A percentile compares a stretch with the other conserved stretches of the same genome.
Conservation (phyloP, 1,284 basidiomycete species). For the Afroboletus lepidellus region DNA sequence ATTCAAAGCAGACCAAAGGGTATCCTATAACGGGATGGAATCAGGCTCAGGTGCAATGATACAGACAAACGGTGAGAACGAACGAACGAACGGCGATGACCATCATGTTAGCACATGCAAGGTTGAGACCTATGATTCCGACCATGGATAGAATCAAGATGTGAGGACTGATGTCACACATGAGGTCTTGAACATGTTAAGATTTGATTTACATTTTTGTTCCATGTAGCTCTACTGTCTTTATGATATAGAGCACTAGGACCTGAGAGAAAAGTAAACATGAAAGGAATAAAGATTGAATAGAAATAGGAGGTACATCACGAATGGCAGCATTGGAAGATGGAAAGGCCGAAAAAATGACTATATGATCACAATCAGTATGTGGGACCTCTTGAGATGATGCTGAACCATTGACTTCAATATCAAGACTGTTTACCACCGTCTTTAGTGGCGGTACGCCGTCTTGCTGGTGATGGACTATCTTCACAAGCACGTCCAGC, state of each 20-base stretch:
- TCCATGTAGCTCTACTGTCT: constrained; percentile 12
- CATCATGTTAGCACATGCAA: not conserved
- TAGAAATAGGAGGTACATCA: not conserved
- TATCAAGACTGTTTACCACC: too few species aligned
- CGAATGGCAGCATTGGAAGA: constrained; percentile 6
- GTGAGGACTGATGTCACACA: too few species aligned
- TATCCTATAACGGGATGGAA: constrained; percentile 6
- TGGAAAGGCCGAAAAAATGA: constrained; percentile 24
- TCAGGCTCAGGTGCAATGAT: too few species aligned
- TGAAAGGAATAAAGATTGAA: too few species aligned
- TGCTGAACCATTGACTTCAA: too few species aligned
- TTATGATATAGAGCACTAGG: constrained; percentile 4
- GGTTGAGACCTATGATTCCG: not conserved
- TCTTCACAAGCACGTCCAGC: not conserved
- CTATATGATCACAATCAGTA: constrained; percentile 4
- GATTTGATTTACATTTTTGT: too few species aligned
- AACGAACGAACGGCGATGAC: too few species aligned
- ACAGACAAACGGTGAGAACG: too few species aligned
- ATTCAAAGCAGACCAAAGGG: constrained; percentile 10
- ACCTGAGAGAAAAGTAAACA: not conserved
- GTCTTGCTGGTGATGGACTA: not conserved
- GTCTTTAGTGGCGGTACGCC: not conserved
- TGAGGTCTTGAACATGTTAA: too few species aligned
- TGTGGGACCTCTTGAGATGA: not conserved
- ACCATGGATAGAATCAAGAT: not conserved